These are phyloP conservation scores for Areca catechu DNA, from an alignment of 176 grass and related monocot genomes.

Conservation along the genomic window DNA sequence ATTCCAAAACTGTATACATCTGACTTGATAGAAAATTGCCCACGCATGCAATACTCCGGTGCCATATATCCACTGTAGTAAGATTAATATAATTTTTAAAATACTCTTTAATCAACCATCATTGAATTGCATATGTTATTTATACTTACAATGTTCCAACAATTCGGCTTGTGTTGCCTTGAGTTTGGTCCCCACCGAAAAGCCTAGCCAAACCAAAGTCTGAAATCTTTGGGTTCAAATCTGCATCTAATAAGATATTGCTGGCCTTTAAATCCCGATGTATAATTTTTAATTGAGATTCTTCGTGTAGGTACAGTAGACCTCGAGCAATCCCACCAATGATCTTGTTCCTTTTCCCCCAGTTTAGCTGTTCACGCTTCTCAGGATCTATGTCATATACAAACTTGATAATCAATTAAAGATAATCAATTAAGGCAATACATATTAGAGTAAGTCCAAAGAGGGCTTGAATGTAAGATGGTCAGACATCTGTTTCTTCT, in stretches of 20 bases:
- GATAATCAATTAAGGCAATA: no score
- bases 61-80: no score
- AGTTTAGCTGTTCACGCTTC: constrained; percentile 17
- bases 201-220: constrained; percentile 34
- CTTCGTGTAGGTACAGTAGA: constrained; percentile 30
- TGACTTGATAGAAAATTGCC: no score
- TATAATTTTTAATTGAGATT: constrained; percentile 25
- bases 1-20: no score
- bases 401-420: no score
- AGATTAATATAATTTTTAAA: no score
- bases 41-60: no score
- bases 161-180: constrained; percentile 1
- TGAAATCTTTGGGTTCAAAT: constrained; percentile 25
- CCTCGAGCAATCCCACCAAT: constrained; percentile 20
- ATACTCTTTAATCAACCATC: no score
- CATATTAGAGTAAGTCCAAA: no score
- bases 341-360: constrained; percentile 11
- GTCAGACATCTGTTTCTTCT: no score
- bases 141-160: constrained; percentile 29
- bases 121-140: no score
- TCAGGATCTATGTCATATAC: constrained; percentile 15
- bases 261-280: constrained; percentile 18
- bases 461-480: no score
- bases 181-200: constrained; percentile 1
- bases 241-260: constrained; percentile 11